Evolutionary conservation across 768 basidiomycete genomes (phyloP), one percentile per base, ranked within the genome.

Genomic region (Pleurotus cornucopiae): DNA sequence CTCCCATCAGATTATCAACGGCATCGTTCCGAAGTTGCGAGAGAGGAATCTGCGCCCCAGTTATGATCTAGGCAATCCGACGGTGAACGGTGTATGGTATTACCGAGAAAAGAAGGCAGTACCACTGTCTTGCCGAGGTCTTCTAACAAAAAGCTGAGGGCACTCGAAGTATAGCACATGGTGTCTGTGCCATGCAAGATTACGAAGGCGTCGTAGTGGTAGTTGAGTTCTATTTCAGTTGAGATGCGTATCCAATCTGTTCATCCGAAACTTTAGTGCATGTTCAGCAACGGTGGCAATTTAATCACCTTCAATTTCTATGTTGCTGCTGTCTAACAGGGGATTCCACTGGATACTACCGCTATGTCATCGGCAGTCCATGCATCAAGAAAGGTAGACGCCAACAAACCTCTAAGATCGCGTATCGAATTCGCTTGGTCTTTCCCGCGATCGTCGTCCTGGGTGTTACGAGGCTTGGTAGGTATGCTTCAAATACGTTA

Each of bases 1-100:
- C 89, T 6, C 92, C 94, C 67, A 97, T 84, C 7, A 97, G 73
- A 67, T 97, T 98, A 62, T 96, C 95, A 4, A 94, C 85, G 6
- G 94, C 93, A 67, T 98, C 94, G 62, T 95, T 97, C n/a, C 93
- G 82, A 46, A 95, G 74, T 65, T 94, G 89, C 1, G 90, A 93
- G 34, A 94, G 74, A 12, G 95, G 92, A 37, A 98, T 96, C 72
- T 97, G 95, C 0, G 94, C 93, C 11, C 94, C 95, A 1, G 92
- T 96, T 26, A 95, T 62, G 57, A 96, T 92, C 91, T 93, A 52
- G 38, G 38, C n/a, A 25, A 6, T 45, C 41, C 20, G 43, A 49
- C 37, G 21, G 46, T n/a, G 41, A 13, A 11, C 39, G 51, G 23
- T 47, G 46, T 16, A 40, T 44, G 38, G n/a, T 20, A 25, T 16